Evolutionary conservation across 139 green algal species (phyloP).

Genomic region (Auxenochlorella pyrenoidosa): DNA sequence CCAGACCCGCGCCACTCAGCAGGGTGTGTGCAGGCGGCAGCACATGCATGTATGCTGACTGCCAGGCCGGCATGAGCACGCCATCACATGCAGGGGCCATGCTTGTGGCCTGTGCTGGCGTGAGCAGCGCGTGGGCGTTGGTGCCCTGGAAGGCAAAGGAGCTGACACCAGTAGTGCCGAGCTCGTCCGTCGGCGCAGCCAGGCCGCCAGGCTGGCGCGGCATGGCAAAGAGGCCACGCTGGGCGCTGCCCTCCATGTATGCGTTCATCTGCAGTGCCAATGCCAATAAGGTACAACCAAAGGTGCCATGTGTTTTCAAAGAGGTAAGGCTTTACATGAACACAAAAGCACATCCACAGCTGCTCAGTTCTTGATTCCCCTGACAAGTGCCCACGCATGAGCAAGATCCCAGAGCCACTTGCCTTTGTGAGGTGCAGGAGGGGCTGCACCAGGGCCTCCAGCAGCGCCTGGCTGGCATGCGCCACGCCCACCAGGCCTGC

Average conservation of each 20-base stretch:
- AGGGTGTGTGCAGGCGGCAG: slow-evolving; percentile 32
- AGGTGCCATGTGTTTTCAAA: too few relatives aligned
- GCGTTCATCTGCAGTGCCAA: slow-evolving; percentile 21
- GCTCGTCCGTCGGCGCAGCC: too few relatives aligned
- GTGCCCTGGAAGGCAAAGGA: slow-evolving; percentile 61
- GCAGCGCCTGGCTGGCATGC: slow-evolving; percentile 44
- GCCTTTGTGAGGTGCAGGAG: slow-evolving; percentile 71
- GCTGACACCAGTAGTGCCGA: slow-evolving; percentile 18
- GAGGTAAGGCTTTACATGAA: too few relatives aligned
- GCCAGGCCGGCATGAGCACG: slow-evolving; percentile 11
- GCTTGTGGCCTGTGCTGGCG: too few relatives aligned
- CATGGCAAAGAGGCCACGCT: slow-evolving; percentile 23
- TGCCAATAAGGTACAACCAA: too few relatives aligned
- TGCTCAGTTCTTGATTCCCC: too few relatives aligned
- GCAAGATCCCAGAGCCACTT: slow-evolving; percentile 62
- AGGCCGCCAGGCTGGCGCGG: slow-evolving; percentile 6
- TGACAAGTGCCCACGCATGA: too few relatives aligned
- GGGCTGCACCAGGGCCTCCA: not conserved
- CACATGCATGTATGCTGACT: slow-evolving; percentile 20
- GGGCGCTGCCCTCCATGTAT: slow-evolving; percentile 39
- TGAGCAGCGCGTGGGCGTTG: slow-evolving; percentile 52
- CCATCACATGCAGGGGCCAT: not conserved
- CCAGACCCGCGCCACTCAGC: not conserved
- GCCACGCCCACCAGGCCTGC: slow-evolving; percentile 77
- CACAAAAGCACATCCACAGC: too few relatives aligned